phyloP scores from a whole-genome alignment of 352 stramenopile genomes.

The Blastocystis sp. region DNA sequence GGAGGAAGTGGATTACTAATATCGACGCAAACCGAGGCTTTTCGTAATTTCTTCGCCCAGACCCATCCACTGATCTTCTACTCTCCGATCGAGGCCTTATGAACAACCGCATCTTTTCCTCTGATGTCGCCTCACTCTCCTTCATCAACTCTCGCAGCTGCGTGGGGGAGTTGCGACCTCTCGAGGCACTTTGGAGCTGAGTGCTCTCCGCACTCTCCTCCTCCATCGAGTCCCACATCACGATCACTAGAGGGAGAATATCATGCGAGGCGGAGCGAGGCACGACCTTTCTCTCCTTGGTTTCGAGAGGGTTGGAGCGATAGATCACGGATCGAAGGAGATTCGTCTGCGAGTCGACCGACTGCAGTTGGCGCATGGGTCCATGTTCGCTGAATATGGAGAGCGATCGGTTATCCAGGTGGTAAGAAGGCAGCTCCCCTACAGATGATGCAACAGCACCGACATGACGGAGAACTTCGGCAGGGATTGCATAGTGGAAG shows the following conservation, averaged over 20 bases:
- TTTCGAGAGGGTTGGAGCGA: not conserved
- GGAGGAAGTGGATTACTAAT: conserved; percentile 34
- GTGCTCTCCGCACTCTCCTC: not conserved
- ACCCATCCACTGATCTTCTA: not conserved
- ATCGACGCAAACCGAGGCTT: conserved; percentile 38
- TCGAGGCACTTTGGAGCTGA: not conserved
- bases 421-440: conserved; percentile 20
- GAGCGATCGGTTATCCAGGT: not conserved
- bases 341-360: not conserved
- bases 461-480: not conserved
- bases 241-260: not conserved
- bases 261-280: not conserved
- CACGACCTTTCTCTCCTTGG: not conserved
- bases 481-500: not conserved
- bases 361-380: not conserved
- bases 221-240: conserved; percentile 2
- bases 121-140: not conserved
- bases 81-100: not conserved
- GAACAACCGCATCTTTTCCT: not conserved
- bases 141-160: not conserved
- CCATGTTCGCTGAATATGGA: conserved; percentile 27
- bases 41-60: not conserved
- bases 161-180: not conserved
- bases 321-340: not conserved
- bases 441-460: not conserved